Percentiles rank a stretch among this genome's conserved stretches.
These are phyloP conservation scores for Leccinellum albellum DNA, from an alignment of 768 basidiomycete species.

Conservation along the genomic window DNA sequence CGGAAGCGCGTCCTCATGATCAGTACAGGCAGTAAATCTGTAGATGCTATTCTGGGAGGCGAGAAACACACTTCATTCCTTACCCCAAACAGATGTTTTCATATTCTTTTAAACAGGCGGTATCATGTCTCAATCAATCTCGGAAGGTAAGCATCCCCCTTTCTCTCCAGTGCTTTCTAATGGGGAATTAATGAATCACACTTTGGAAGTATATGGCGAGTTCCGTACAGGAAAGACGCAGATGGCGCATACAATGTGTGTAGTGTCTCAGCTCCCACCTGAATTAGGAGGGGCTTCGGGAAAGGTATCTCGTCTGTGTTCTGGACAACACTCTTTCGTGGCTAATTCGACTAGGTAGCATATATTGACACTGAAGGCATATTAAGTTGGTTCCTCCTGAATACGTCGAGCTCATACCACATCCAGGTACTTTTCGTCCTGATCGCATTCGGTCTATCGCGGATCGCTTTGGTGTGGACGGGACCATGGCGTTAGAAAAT, in stretches of 20 bases:
- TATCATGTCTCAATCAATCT: slow-evolving; percentile 88
- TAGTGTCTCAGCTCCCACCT: slow-evolving; percentile 81
- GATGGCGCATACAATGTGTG: slow-evolving; percentile 91
- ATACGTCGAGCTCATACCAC: slow-evolving; percentile 20
- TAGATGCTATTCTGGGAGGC: slow-evolving; percentile 89
- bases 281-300: slow-evolving; percentile 91
- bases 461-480: slow-evolving; percentile 91
- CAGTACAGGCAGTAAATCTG: slow-evolving; percentile 90
- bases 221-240: slow-evolving; percentile 97
- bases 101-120: slow-evolving; percentile 51
- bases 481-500: slow-evolving; percentile 82
- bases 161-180: not conserved
- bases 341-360: slow-evolving; percentile 55
- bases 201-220: slow-evolving; percentile 79
- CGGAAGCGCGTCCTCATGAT: slow-evolving; percentile 76
- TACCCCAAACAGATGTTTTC: not conserved
- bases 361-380: slow-evolving; percentile 86
- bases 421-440: slow-evolving; percentile 87
- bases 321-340: slow-evolving; percentile 1
- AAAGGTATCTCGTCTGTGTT: slow-evolving; percentile 46
- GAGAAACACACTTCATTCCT: slow-evolving; percentile 10
- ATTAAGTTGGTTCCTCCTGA: not conserved
- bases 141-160: slow-evolving; percentile 57
- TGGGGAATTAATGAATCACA: not conserved
- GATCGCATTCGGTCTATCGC: slow-evolving; percentile 90